A percentile compares a stretch with the other conserved stretches of the same genome.
phyloP scores from a whole-genome alignment of 257 asterid genomes.

The Agastache rugosa region DNA sequence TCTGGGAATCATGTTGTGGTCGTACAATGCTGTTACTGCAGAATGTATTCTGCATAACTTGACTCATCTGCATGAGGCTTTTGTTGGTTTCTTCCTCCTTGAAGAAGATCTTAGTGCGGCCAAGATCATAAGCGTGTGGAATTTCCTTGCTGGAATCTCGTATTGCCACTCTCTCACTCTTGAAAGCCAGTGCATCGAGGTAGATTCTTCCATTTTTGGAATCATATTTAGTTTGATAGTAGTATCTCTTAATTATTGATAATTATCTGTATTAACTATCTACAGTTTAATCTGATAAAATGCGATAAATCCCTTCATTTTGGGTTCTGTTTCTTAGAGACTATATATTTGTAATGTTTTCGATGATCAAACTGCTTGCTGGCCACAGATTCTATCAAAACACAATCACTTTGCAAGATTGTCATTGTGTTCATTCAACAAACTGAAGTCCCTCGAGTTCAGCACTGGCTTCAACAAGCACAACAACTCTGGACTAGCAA shows the following conservation, averaged over 20 bases:
- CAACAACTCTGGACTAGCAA: constrained; percentile 63
- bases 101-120: constrained; percentile 45
- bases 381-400: constrained; percentile 64
- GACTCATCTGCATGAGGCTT: constrained; percentile 50
- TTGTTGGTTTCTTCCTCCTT: constrained; percentile 53
- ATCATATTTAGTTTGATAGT: too few species aligned
- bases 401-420: constrained; percentile 48
- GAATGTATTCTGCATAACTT: constrained; percentile 51
- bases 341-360: background rate
- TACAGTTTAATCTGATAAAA: background rate
- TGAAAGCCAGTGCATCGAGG: constrained; percentile 71
- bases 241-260: too few species aligned
- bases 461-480: constrained; percentile 61
- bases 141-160: constrained; percentile 68
- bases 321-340: background rate
- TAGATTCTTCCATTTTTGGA: background rate
- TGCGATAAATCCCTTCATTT: background rate
- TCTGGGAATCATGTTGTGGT: constrained; percentile 57
- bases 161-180: constrained; percentile 57
- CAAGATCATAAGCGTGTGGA: constrained; percentile 56
- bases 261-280: too few species aligned
- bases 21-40: constrained; percentile 59
- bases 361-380: background rate
- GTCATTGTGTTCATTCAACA: constrained; percentile 49
- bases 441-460: constrained; percentile 63